These are phyloP conservation scores for Suillus brevipes DNA, from an alignment of 768 basidiomycete species.

Conservation along the genomic window DNA sequence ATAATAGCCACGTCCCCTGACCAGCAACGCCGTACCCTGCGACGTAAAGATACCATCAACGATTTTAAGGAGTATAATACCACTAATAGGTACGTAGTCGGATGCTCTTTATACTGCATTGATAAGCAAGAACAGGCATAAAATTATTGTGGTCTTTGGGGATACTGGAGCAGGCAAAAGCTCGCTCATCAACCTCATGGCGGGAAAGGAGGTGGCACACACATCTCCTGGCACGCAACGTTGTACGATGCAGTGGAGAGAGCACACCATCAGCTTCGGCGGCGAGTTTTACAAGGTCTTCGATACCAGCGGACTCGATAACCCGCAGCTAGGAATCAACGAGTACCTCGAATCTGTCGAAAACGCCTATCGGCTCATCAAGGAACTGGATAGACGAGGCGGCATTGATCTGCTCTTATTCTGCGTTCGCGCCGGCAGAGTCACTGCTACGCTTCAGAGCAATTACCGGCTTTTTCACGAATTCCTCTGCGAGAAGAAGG, in stretches of 20 bases:
- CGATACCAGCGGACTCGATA: conserved; percentile 22
- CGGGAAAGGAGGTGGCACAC: not conserved
- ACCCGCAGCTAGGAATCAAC: not conserved
- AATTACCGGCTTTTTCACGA: conserved; percentile 20
- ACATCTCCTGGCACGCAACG: not conserved
- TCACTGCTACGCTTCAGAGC: conserved; percentile 6
- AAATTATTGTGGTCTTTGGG: conserved; percentile 9
- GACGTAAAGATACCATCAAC: conserved; percentile 24
- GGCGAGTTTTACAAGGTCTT: conserved; percentile 13
- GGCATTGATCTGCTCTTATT: conserved; percentile 20
- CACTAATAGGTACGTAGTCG: not conserved
- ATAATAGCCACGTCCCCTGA: conserved; percentile 33
- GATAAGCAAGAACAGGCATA: not conserved
- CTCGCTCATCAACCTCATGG: conserved; percentile 36
- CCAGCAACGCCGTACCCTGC: conserved; percentile 37
- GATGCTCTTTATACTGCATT: not conserved
- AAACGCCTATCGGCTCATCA: conserved; percentile 3
- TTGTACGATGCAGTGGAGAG: not conserved
- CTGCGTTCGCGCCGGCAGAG: conserved; percentile 14
- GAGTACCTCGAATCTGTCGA: conserved; percentile 1
- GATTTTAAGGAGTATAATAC: conserved; percentile 34
- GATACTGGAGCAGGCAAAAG: conserved; percentile 29
- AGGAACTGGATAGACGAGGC: not conserved
- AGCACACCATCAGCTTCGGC: not conserved
- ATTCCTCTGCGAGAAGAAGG: conserved; percentile 12